Evolutionary conservation across 305 asterid genomes (phyloP), one percentile per base, ranked within the genome.

Genomic region (Fraxinus sp.): DNA sequence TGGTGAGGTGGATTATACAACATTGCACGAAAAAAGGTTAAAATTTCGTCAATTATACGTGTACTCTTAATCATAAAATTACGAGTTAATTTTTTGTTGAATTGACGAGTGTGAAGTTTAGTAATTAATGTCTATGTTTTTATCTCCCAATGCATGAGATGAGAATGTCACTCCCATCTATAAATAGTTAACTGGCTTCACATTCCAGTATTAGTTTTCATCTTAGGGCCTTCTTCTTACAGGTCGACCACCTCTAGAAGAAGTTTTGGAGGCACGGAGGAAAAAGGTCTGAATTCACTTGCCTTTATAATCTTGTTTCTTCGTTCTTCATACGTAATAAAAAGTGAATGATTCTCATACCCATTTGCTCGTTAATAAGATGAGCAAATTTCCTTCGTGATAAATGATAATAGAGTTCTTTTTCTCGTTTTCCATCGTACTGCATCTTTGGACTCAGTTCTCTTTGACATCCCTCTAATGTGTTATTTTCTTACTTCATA

Each of bases 211-310:
- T 18, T 57, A 57, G 68, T 57, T 57, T 57, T 57, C 68, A 57
- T 57, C 26, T 18, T 26, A 57, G 3, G 28, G 28, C 22, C 80
- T 52, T 79, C 26, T 18, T 76, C 71, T 82, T 73, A 80, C 92
- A 92, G 98, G 98, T 14, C 91, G 98, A 71, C 97, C 98, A 20
- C 95, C 97, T 77, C 75, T 94, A 36, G 96, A 93, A 85, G 89
- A 90, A 89, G 98, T 92, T 89, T 39, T 93, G 86, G 93, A 88
- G 86, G 90, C 91, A 26, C 88, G 97, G 82, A 90, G 87, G 90
- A 89, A 89, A 79, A 92, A 92, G 97, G 97, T 95, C 28, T 28
- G 87, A 68, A 26, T 79, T 78, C 79, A 72, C 18, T 43, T 71
- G 33, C 82, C 32, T 39, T 30, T 52, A 35, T 26, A 35, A 37